Evolutionary conservation across 495 filamentous ascomycete species (phyloP), one percentile per base, ranked within the genome.

Genomic region (Mycothermus thermophilus): DNA sequence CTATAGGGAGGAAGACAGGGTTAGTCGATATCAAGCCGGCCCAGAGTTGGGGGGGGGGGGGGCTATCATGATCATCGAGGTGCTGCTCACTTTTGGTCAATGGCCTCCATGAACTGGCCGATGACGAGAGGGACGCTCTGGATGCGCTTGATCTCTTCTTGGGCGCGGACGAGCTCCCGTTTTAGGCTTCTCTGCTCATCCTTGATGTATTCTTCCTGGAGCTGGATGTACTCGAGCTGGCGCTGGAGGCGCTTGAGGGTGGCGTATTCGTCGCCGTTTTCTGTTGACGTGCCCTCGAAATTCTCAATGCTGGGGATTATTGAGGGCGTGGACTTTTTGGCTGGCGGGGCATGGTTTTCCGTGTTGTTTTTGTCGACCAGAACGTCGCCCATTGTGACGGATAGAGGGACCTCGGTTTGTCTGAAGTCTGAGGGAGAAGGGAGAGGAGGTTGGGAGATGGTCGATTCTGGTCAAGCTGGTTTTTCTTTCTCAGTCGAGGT

Each of bases 161-260:
- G 90, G 44, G 90, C 90, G 35, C 90, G 79, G 26, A 97, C 88
- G 20, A 97, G 74, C 64, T 97, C 90, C 46, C 92, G 72, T 67
- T 97, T 97, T 54, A 97, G 64, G 63, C 85, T 94, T 66, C 86
- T 77, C 61, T 97, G 90, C 69, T 97, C 90, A 72, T 97, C 92
- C 66, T 97, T 97, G 73, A 97, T 97, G 64, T 96, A 97, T 57
- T 97, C 92, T 64, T 97, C 90, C 63, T 97, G 90, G 44, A 97
- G 72, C 56, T 93, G 80, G 55, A 97, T 95, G 61, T 93, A 94
- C 80, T 97, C 90, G 30, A 97, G 70, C 63, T 95, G 86, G 53
- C 92, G 72, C 60, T 96, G 85, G 38, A 96, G 71, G 62, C 84
- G 85, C 64, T 97, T 97, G 56, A 94, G 66, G 3, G 81, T 84